phyloP scores from a whole-genome alignment of 345 rosid genomes.

The Murraya koenigii region DNA sequence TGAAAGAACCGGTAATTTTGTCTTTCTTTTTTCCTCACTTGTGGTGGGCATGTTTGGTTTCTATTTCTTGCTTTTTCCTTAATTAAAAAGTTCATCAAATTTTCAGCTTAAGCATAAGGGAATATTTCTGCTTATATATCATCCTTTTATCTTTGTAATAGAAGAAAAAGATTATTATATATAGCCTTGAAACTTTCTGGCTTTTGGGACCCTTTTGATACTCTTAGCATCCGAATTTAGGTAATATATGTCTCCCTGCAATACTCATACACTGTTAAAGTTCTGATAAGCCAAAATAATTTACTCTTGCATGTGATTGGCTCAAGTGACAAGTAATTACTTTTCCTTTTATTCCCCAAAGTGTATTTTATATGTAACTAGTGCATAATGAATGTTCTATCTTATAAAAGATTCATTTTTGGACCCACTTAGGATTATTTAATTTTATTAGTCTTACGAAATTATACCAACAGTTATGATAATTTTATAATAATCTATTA shows the following conservation, averaged over 20 bases:
- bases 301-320: not conserved
- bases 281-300: no score
- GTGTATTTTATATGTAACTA: not conserved
- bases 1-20: conserved; percentile 37
- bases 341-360: not conserved
- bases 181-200: not conserved
- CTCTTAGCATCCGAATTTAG: not conserved
- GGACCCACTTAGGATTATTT: not conserved
- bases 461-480: not conserved
- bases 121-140: not conserved
- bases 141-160: not conserved
- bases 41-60: not conserved
- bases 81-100: not conserved
- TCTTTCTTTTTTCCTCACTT: not conserved
- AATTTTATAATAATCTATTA: no score
- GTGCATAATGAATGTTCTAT: not conserved
- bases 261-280: not conserved
- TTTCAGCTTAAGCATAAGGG: not conserved
- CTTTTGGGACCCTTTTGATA: not conserved
- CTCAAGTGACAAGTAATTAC: not conserved
- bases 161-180: no score
- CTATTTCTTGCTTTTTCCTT: not conserved
- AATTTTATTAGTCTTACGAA: not conserved
- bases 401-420: no score
- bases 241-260: not conserved